Base-by-base conservation (phyloP, 1,284 basidiomycete genomes). In the Ustanciosporium gigantosporum region DNA sequence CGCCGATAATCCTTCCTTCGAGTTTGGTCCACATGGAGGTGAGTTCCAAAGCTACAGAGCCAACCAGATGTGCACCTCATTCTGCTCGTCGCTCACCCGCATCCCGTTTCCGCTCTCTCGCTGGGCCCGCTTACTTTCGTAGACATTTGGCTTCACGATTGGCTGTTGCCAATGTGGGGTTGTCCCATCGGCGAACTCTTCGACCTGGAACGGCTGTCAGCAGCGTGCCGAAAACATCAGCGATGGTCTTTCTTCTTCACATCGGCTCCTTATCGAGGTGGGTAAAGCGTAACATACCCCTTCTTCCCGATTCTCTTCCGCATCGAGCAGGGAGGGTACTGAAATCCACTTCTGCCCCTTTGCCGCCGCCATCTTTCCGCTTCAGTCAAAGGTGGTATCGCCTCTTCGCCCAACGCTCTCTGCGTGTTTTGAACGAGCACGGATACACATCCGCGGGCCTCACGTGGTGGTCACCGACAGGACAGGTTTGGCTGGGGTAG, bases 221-320 rank as follows among this genome's bases (percentile, higher is more conserved):
- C 40, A 21, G 41, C 51, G 6, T 59, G 56, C 23, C 37, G 49
- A 15, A 51, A 52, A 38, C 50, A 66, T 25, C 34, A 60, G 20
- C 50, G 61, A 9, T 66, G 48, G 47, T 48, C 56, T 1, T 66
- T 66, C 56, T 66, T 66, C 56, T 31, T 65, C 31, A 56, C 61
- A 5, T 60, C 56, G 4, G 60, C 60, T n/a, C 60, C 60, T 0
- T 31, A 44, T 13, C 55, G 60, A 43, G 59, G 48, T 62, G 25
- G 36, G 50, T 43, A n/a, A n/a, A n/a, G n/a, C n/a, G n/a, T n/a
- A n/a, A n/a, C n/a, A n/a, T n/a, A n/a, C n/a, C n/a, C n/a, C n/a
- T n/a, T n/a, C n/a, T n/a, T n/a, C n/a, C 7, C 15, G 22, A 19
- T 5, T 21, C 19, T 21, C 31, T 20, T 36, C 14, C 25, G 4